These are phyloP conservation scores for Xylaria sp. DNA, from an alignment of 2,329 filamentous ascomycete genomes.

Conservation along the genomic window DNA sequence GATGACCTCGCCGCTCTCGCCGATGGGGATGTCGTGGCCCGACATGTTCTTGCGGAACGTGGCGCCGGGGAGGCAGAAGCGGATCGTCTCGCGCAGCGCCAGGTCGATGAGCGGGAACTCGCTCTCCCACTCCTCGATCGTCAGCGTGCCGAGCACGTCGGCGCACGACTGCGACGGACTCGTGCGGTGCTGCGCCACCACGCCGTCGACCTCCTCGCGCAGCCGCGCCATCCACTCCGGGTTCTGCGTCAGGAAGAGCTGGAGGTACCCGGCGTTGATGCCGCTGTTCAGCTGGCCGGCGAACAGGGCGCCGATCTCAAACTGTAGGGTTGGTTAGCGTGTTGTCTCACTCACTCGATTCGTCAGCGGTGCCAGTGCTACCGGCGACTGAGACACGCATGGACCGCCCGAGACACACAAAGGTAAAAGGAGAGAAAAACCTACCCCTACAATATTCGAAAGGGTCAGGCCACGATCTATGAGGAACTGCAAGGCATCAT, in stretches of 20 bases:
- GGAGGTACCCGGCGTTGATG: conserved; percentile 64
- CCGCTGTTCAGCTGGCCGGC: conserved; percentile 68
- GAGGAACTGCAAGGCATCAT: conserved; percentile 65
- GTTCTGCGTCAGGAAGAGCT: conserved; percentile 61
- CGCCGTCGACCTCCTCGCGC: conserved; percentile 59
- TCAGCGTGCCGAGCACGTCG: conserved; percentile 57
- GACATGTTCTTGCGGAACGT: conserved; percentile 64
- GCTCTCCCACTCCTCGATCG: conserved; percentile 65
- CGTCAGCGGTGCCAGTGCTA: neutral
- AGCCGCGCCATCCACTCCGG: conserved; percentile 59
- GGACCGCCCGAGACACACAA: neutral
- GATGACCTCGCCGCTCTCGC: conserved; percentile 59
- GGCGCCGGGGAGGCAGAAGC: conserved; percentile 60
- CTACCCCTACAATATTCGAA: conserved; percentile 56
- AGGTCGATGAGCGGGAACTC: conserved; percentile 65
- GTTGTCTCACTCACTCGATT: neutral
- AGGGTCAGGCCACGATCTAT: conserved; percentile 63
- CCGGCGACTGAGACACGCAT: neutral
- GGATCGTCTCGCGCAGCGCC: conserved; percentile 65
- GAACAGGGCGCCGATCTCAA: conserved; percentile 65
- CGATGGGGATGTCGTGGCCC: conserved; percentile 57
- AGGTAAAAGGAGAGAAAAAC: conserved; percentile 26
- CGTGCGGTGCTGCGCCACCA: conserved; percentile 56
- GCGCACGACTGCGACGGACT: conserved; percentile 46
- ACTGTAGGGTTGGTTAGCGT: conserved; percentile 48